These are phyloP conservation scores for Diplotaxis tenuifolia DNA, from an alignment of 345 rosid genomes.

Conservation along the genomic window DNA sequence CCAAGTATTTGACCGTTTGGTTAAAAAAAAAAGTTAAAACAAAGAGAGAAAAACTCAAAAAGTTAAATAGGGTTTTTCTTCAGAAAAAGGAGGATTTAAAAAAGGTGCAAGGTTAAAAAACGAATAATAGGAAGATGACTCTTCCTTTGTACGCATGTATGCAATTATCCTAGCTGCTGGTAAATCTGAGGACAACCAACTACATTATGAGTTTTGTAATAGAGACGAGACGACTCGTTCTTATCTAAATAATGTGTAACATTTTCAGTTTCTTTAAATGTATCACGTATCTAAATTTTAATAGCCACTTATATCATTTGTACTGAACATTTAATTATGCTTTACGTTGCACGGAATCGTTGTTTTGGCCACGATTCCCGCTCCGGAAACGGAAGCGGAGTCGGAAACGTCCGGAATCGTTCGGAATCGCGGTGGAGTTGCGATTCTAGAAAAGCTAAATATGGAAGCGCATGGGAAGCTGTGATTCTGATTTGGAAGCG, in stretches of 20 bases:
- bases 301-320: neutral
- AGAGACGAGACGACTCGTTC: constrained; percentile 27
- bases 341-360: too few relatives aligned
- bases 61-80: constrained; percentile 5
- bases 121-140: constrained; percentile 30
- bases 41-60: neutral
- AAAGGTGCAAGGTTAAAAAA: constrained; percentile 16
- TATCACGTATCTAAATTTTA: neutral
- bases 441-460: neutral
- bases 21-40: constrained; percentile 37
- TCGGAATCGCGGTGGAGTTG: neutral
- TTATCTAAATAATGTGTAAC: neutral
- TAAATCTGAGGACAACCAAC: constrained; percentile 29
- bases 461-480: neutral
- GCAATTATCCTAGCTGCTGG: constrained; percentile 36
- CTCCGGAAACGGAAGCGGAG: neutral
- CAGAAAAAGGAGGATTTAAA: constrained; percentile 26
- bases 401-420: too few relatives aligned
- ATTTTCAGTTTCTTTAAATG: neutral
- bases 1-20: constrained; percentile 44
- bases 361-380: neutral
- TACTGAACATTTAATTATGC: too few relatives aligned
- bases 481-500: neutral
- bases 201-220: constrained; percentile 17
- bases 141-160: constrained; percentile 46